Evolutionary conservation across 306 rosid genomes (phyloP).

Genomic region (Cucumis melo): DNA sequence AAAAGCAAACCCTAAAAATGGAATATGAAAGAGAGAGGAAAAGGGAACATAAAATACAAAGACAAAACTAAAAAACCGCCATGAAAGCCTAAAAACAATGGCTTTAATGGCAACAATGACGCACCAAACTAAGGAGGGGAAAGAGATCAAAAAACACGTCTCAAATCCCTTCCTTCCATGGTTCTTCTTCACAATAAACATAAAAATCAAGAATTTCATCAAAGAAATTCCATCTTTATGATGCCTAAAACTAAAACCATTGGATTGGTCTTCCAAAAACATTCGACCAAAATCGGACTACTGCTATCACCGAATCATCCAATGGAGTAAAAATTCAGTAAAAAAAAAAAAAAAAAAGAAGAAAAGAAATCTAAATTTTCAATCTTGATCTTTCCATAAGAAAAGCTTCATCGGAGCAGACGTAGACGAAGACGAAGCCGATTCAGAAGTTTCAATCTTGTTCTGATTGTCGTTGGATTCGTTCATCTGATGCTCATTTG

Average conservation of each 20-base stretch:
- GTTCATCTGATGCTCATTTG: conserved; percentile 7
- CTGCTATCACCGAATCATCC: background rate
- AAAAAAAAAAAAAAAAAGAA: background rate
- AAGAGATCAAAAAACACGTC: conserved; percentile 54
- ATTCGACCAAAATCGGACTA: background rate
- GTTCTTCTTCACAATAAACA: background rate
- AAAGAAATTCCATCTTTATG: background rate
- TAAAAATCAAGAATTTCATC: background rate
- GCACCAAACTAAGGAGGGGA: conserved; percentile 20
- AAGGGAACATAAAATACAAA: background rate
- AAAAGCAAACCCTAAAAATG: conserved; percentile 1
- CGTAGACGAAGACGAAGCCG: conserved; percentile 24
- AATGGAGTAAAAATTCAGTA: background rate
- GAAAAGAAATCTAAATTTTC: conserved; percentile 3
- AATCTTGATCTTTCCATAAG: conserved; percentile 47
- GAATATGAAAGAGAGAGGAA: conserved; percentile 10
- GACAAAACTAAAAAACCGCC: background rate
- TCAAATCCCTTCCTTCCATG: conserved; percentile 9
- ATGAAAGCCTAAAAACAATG: conserved; percentile 43
- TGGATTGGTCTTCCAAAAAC: conserved; percentile 15
- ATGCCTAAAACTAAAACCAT: conserved; percentile 17
- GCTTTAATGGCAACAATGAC: conserved; percentile 20
- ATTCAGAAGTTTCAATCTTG: conserved; percentile 21
- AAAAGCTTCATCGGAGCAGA: conserved; percentile 28
- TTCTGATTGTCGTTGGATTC: conserved; percentile 10